Base-by-base conservation (phyloP, 108 stramenopile species). In the Pelagomonas calceolata region DNA sequence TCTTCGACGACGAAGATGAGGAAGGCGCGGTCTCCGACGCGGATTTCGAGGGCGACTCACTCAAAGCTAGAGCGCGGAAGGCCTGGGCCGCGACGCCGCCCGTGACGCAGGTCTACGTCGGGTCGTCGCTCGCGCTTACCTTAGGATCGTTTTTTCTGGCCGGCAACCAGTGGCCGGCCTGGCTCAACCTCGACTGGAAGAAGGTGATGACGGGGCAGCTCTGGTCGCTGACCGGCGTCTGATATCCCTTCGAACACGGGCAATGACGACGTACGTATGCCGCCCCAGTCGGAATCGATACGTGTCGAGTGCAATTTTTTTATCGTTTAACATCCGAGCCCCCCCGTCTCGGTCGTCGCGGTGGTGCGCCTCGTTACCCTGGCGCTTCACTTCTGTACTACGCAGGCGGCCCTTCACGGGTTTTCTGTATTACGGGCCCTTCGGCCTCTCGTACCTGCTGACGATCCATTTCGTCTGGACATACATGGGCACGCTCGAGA, bases 401-500 rank as follows among this genome's bases (percentile, higher is more conserved):
- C 39, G 39, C 39, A 43, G 93, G 93, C 77, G 93, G 70, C 90
- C 88, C n/a, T 70, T 92, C 34, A 92, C 94, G 17, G 82, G 88
- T 30, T 95, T 95, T 76, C 74, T 95, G 35, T 91, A 92, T 76
- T 88, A 91, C 79, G 94, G 94, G 30, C 89, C 89, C 12, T 72
- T 95, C 65, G 90, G 91, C 15, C 70, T 92, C 35, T 85, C 87
- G 60, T 95, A 91, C 74, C 66, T 84, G 33, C 81, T 95, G 83
- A 91, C 94, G 10, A 77, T 82, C 26, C 91, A 92, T 30, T 95
- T 95, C 73, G 82, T 95, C n/a, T 95, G 94, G 93, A 92, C 88
- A 33, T 95, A 97, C 83, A 97, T 97, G 96, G 81, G 88, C 63
- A 90, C 91, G 21, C 74, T 97, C 79, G 96, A 97, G 79, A 82